phyloP scores from a whole-genome alignment of 768 basidiomycete genomes.

The Lactarius sp. region DNA sequence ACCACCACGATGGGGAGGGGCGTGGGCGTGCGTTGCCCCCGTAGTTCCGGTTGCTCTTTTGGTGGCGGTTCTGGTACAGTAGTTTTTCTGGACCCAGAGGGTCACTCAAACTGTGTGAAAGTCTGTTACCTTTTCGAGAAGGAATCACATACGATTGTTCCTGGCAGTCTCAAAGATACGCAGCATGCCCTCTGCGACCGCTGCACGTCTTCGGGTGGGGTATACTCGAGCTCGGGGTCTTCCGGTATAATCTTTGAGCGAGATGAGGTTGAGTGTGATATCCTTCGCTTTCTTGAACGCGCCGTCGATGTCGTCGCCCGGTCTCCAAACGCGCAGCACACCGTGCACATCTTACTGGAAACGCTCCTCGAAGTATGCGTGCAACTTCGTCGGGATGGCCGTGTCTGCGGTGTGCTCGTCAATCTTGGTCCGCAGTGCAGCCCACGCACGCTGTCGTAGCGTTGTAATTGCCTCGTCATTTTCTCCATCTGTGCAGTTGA shows the following conservation, averaged over 20 bases:
- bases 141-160: too few species aligned
- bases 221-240: slow-evolving; percentile 59
- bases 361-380: slow-evolving; percentile 85
- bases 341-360: slow-evolving; percentile 95
- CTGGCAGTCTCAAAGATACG: too few species aligned
- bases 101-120: too few species aligned
- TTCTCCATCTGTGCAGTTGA: slow-evolving; percentile 93
- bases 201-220: slow-evolving; percentile 46
- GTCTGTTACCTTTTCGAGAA: too few species aligned
- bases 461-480: slow-evolving; percentile 62
- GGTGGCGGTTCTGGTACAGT: too few species aligned
- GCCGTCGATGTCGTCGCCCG: slow-evolving; percentile 93
- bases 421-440: slow-evolving; percentile 73
- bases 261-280: slow-evolving; percentile 84
- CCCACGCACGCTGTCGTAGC: slow-evolving; percentile 81
- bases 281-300: slow-evolving; percentile 92
- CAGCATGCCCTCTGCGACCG: too few species aligned
- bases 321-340: slow-evolving; percentile 94
- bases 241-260: slow-evolving; percentile 76
- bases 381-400: slow-evolving; percentile 77
- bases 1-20: too few species aligned
- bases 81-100: too few species aligned
- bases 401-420: slow-evolving; percentile 90
- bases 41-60: too few species aligned
- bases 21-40: too few species aligned